phyloP scores from a whole-genome alignment of 371 early-diverging fungal species.

The Mortierella sp. region DNA sequence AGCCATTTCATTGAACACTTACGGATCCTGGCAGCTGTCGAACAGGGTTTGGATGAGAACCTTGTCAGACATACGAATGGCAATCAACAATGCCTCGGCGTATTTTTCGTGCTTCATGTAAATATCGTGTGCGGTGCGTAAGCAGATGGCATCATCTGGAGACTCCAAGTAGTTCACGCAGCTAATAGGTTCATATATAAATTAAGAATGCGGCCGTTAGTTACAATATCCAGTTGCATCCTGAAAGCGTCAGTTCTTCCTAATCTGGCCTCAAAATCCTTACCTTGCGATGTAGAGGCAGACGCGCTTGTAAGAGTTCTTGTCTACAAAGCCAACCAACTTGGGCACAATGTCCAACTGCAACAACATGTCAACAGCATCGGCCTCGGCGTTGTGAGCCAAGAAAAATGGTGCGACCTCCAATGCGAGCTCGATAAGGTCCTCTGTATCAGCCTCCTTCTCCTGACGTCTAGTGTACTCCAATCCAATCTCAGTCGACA shows the following conservation, averaged over 20 bases:
- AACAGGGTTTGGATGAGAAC: slow-evolving; percentile 92
- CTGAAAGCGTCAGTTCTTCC: neutral
- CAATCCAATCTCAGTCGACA: slow-evolving; percentile 93
- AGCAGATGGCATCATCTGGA: slow-evolving; percentile 89
- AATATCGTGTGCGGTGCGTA: slow-evolving; percentile 91
- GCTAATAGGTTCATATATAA: slow-evolving; percentile 60
- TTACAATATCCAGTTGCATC: neutral
- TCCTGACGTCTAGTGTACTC: slow-evolving; percentile 83
- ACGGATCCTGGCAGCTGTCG: slow-evolving; percentile 86
- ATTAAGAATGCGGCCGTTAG: neutral
- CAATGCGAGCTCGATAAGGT: slow-evolving; percentile 80
- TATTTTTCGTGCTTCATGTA: slow-evolving; percentile 87
- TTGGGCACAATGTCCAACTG: slow-evolving; percentile 90
- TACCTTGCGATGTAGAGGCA: slow-evolving; percentile 95
- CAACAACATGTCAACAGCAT: slow-evolving; percentile 95
- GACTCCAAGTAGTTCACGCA: slow-evolving; percentile 93
- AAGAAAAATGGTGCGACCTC: slow-evolving; percentile 96
- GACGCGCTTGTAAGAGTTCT: slow-evolving; percentile 94
- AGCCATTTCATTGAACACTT: slow-evolving; percentile 49
- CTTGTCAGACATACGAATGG: slow-evolving; percentile 87
- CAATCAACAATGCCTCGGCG: slow-evolving; percentile 88
- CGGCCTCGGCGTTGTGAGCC: slow-evolving; percentile 97
- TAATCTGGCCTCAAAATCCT: neutral
- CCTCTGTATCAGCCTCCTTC: slow-evolving; percentile 69
- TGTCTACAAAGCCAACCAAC: slow-evolving; percentile 87